Evolutionary conservation across 1,284 basidiomycete genomes (phyloP).

Genomic region (Butyriboletus appendiculatus): DNA sequence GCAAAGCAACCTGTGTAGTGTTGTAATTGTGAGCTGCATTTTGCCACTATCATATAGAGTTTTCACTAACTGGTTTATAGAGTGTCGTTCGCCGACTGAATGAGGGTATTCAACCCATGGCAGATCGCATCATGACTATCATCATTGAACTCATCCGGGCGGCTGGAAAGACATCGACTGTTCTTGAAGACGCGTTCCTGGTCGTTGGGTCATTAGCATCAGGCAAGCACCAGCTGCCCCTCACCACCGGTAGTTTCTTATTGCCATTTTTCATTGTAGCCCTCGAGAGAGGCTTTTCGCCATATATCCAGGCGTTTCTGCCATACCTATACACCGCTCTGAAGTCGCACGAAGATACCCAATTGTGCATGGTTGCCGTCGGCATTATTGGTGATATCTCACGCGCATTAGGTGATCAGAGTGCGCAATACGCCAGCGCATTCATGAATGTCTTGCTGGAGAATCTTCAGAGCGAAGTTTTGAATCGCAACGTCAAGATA

Average conservation of each 20-base stretch:
- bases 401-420: conserved; percentile 85
- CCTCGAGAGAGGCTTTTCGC: conserved; percentile 83
- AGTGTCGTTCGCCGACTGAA: conserved; percentile 85
- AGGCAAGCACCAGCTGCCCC: conserved; percentile 40
- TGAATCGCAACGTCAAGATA: conserved; percentile 96
- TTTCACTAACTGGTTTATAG: conserved; percentile 41
- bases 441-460: conserved; percentile 94
- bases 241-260: neutral
- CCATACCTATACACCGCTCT: conserved; percentile 91
- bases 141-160: conserved; percentile 85
- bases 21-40: conserved; percentile 67
- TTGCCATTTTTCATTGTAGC: conserved; percentile 41
- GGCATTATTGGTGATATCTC: conserved; percentile 96
- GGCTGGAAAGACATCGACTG: conserved; percentile 89
- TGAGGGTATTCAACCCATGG: conserved; percentile 83
- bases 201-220: conserved; percentile 89
- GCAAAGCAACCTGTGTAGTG: conserved; percentile 93
- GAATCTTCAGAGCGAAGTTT: conserved; percentile 88
- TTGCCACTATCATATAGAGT: neutral
- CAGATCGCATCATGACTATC: conserved; percentile 95
- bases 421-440: conserved; percentile 78
- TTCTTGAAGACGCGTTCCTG: conserved; percentile 97
- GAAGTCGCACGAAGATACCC: conserved; percentile 92
- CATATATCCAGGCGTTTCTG: conserved; percentile 90
- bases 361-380: conserved; percentile 93